Base-by-base conservation (phyloP, 805 yeast species). In the Wickerhamiella hasegawae region DNA sequence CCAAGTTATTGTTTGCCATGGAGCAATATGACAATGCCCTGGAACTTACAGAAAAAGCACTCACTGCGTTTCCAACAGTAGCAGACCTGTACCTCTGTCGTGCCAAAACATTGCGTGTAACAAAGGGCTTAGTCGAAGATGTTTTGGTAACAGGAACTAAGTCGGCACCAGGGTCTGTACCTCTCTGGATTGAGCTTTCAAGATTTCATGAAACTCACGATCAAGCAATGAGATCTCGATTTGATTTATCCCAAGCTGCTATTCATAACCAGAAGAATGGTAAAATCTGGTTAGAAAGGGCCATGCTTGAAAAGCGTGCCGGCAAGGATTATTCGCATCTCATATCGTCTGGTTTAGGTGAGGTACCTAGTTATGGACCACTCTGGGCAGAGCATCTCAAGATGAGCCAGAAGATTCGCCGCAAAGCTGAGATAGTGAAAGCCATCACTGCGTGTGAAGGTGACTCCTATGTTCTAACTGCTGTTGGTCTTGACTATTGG, bases 401-500 rank as follows among this genome's bases (percentile, higher is more conserved):
- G 35, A 43, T 58, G 16, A 52, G 41, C 51, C 66, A 37, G 53
- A 63, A 34, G 63, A 64, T 53, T 50, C 68, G 54, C 57, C 76
- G 33, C 58, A 70, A 45, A 59, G 69, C 47, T 66, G 73, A 52
- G 68, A 69, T 78, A 35, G 63, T 73, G 18, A 80, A 76, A 45
- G 94, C 95, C 0, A 60, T 87, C 42, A 69, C 66, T 38, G 63
- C 63, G 9, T 79, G 93, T 0, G 58, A 66, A 29, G 77, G 77
- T 42, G 63, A 74, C 34, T 63, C 76, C 0, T 40, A 62, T 14
- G 68, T 87, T 1, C 57, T 85, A 10, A 44, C 69, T 10, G 64
- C 70, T 0, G 74, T 83, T 22, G 95, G 90, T 0, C 57, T 63
- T 10, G 68, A 71, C 37, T 73, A 84, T 41, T 76, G 76, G 75